Evolutionary conservation across 73 alveolate species (phyloP), one percentile per base, ranked within the genome.

Genomic region (Tetrahymena malaccensis): DNA sequence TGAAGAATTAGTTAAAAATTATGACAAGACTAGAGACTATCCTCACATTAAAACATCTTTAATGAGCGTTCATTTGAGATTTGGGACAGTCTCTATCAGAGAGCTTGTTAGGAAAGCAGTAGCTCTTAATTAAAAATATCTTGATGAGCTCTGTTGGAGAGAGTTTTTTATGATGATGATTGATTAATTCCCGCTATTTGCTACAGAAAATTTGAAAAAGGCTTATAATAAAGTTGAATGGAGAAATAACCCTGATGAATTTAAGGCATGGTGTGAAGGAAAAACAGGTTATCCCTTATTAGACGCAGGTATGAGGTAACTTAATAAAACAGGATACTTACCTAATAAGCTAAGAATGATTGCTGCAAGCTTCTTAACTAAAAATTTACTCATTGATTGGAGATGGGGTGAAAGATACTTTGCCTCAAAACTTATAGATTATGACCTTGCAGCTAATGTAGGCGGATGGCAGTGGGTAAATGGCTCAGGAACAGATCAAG

Each of bases 271-370:
- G 97, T 95, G 93, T 38, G 96, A 94, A n/a, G 98, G 97, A 2
- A 95, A 93, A 33, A 96, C 98, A 4, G 98, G 98, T 10, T 95
- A 95, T 95, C 98, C 98, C n/a, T 50, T 96, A 19, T 94, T 96
- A n/a, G 98, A 96, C 43, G 97, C 98, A 7, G 58, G 95, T 1
- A 96, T 96, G 94, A 96, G 98, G 55, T 97, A 96, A 17, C 43
- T 95, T 89, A 96, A 95, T 50, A 96, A 57, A 17, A 95, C 98
- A n/a, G 98, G 98, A 27, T 94, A 93, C 43, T 95, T 96, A 97
- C 95, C 98, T 15, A 95, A 96, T 93, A 95, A 96, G 93, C 97
- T 96, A n/a, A 96, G 97, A 85, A 96, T 96, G 98, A 89, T 96
- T 22, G 97, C 94, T 13, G 98, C 97, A 40, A 94, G 94, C 70